A percentile compares a stretch with the other conserved stretches of the same genome.
Conservation (phyloP, 208 protist genomes). For the Trypanosoma lewisi region DNA sequence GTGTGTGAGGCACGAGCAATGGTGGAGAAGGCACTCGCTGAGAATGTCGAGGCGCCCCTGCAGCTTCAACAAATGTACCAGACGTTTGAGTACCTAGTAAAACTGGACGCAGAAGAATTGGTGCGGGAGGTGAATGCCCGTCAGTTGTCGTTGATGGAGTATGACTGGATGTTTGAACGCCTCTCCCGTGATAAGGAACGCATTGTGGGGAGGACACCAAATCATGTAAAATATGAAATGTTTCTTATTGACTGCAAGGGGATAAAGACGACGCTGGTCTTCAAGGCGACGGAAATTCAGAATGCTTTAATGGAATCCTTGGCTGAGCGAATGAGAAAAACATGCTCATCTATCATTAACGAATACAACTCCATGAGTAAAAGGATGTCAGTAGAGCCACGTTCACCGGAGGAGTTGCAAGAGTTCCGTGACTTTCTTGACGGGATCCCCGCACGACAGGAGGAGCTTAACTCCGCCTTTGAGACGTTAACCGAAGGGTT, state of each 20-base stretch:
- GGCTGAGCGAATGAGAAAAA: conserved; percentile 48
- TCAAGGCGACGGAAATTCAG: conserved; percentile 57
- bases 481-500: conserved; percentile 70
- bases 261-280: conserved; percentile 72
- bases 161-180: conserved; percentile 84
- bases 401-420: conserved; percentile 90
- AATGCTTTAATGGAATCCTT: conserved; percentile 72
- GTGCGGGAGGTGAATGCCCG: conserved; percentile 40
- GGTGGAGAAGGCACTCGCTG: conserved; percentile 55
- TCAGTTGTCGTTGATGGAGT: conserved; percentile 76
- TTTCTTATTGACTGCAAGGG: conserved; percentile 87
- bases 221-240: conserved; percentile 89
- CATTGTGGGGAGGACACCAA: conserved; percentile 77
- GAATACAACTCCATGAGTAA: conserved; percentile 76
- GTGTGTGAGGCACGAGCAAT: conserved; percentile 51
- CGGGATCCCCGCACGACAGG: conserved; percentile 67
- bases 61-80: conserved; percentile 90
- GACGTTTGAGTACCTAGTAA: conserved; percentile 87
- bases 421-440: conserved; percentile 78
- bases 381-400: conserved; percentile 71
- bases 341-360: conserved; percentile 55
- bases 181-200: conserved; percentile 78
- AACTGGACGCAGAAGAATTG: conserved; percentile 44
- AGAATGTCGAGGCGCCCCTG: conserved; percentile 76
- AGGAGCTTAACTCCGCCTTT: conserved; percentile 69